Evolutionary conservation across 805 yeast species (phyloP), one percentile per base, ranked within the genome.

Genomic region (Sugiyamaella valdiviana): DNA sequence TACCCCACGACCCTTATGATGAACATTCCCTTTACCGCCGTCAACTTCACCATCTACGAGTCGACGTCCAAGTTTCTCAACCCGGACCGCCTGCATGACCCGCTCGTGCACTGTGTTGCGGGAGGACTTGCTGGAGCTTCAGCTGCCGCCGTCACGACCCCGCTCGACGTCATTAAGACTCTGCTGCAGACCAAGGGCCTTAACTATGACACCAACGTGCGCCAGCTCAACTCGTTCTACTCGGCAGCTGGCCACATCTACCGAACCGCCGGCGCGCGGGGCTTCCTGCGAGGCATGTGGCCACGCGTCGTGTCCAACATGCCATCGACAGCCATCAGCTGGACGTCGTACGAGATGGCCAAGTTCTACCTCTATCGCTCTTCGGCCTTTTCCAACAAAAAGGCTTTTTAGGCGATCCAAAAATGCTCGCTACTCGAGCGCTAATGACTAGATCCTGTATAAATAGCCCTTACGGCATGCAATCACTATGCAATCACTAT

Each of bases 331-430:
- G 98, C 98, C 17, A 89, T 91, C 53, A 82, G 95, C 55, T 91
- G 98, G 98, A 91, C 98, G 1, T 87, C 95, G 22, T 91, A 91
- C 67, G 99, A 91, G 66, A 86, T 90, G 91, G 97, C 96, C 39
- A 91, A 91, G 68, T 82, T 79, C 56, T 74, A 83, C 55, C 67
- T 82, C 24, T 40, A 43, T 45, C 44, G 42, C 17, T 26, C 39
- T 6, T 42, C 39, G 20, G 29, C 24, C 22, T 29, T n/a, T 41
- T 41, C 44, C 20, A 15, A 36, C 35, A 41, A 20, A 29, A 26
- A 26, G 15, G 44, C 44, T 21, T 41, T 24, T 26, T 41, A 26
- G 14, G 32, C n/a, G n/a, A n/a, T 3, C 32, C 32, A 26, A 24
- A 26, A n/a, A 12, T 5, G 6, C 32, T n/a, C 9, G 32, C 14